Conservation (phyloP, 768 basidiomycete species). For the Psilocybe sp. region DNA sequence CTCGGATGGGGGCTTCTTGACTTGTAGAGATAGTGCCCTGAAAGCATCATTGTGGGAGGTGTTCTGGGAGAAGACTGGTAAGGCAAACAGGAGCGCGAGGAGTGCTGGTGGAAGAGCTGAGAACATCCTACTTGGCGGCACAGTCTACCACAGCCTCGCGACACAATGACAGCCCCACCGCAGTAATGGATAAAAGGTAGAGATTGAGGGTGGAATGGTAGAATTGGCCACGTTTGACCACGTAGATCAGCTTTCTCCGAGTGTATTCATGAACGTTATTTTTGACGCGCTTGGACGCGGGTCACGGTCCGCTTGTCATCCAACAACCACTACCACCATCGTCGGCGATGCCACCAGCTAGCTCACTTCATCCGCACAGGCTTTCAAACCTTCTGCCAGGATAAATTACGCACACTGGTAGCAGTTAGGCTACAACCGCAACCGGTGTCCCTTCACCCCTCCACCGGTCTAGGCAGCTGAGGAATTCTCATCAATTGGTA, state of each 20-base stretch:
- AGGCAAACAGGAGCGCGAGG: conserved; percentile 34
- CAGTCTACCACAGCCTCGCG: not conserved
- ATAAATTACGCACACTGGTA: no score
- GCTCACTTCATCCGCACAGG: not conserved
- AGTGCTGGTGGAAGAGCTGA: conserved; percentile 28
- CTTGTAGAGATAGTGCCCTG: conserved; percentile 46
- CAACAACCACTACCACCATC: not conserved
- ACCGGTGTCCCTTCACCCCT: no score
- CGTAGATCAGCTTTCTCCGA: not conserved
- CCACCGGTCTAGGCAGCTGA: no score
- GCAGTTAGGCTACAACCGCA: no score
- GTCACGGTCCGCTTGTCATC: not conserved
- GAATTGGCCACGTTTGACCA: conserved; percentile 11
- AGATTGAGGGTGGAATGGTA: not conserved
- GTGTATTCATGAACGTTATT: not conserved
- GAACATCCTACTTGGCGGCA: conserved; percentile 13
- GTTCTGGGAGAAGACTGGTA: conserved; percentile 29
- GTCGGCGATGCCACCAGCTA: not conserved
- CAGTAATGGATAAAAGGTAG: conserved; percentile 2
- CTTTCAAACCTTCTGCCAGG: not conserved
- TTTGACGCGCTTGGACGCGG: not conserved
- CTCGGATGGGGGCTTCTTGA: conserved; percentile 45
- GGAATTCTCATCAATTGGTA: no score
- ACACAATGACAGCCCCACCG: not conserved
- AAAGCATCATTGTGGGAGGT: conserved; percentile 57